Base-by-base conservation (phyloP, 2,329 filamentous ascomycete genomes). In the Hypoxylon sp. region DNA sequence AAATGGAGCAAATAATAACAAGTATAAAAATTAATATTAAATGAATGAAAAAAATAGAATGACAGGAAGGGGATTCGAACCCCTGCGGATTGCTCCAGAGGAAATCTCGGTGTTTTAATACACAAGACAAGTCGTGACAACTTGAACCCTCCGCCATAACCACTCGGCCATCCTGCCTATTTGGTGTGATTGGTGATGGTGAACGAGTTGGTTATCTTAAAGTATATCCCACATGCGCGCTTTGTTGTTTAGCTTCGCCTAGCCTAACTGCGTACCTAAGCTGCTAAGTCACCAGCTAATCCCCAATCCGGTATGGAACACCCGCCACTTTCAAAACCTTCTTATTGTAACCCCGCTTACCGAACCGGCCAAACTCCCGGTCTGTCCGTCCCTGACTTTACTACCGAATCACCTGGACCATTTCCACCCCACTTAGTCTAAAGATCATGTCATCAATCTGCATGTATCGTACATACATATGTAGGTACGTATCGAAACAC, bases 61-160 rank as follows among this genome's bases (percentile, higher is more conserved):
- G 47, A 60, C 47, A 44, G 26, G 44, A 59, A 59, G 54, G 54
- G 54, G 58, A 59, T 59, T 59, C 54, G 54, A 59, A 59, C 54
- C 54, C 54, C 54, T 59, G 54, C 54, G 54, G 54, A 59, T 59
- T 59, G 54, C 54, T 59, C 54, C 54, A 59, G 44, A 48, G 31
- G 54, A 48, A 58, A 59, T 44, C 54, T 37, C 29, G 19, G 19
- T 10, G 35, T 19, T 59, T 19, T 59, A 33, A 33, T 35, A 37
- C 54, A 35, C 35, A 17, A 59, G 54, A 29, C 14, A 47, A 59
- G 54, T 29, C 19, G 19, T 14, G 39, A 17, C 29, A 4, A 39
- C 57, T 59, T 59, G 57, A 59, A 59, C 46, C 57, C 26, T 42
- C 26, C 47, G 37, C 58, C 48, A 33, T 53, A 51, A 51, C 58